Percentiles rank a stretch among this genome's conserved stretches.
Evolutionary conservation across 192 early-diverging fungal genomes (phyloP).

Genomic region (Podila verticillata): DNA sequence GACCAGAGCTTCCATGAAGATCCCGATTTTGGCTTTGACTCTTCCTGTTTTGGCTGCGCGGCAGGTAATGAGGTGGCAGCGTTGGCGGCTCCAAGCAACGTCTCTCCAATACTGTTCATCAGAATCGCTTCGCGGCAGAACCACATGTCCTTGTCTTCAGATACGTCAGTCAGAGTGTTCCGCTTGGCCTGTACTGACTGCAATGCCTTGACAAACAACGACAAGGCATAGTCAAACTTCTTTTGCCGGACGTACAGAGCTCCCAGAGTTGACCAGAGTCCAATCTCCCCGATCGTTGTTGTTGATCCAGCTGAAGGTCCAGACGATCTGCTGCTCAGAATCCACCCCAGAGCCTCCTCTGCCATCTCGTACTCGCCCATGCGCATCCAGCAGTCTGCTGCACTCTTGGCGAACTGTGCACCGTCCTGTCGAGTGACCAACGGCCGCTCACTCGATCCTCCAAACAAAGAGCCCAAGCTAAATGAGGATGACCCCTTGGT

Average conservation of each 20-base stretch:
- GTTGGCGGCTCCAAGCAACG: constrained; percentile 50
- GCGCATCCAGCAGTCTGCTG: constrained; percentile 48
- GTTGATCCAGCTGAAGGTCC: background rate
- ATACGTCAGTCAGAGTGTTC: background rate
- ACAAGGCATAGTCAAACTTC: constrained; percentile 56
- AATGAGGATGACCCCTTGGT: background rate
- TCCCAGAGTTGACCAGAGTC: constrained; percentile 49
- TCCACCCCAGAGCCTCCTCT: constrained; percentile 54
- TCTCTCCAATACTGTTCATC: constrained; percentile 62
- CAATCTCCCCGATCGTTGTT: constrained; percentile 25
- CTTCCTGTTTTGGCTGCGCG: background rate
- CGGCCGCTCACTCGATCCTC: constrained; percentile 1
- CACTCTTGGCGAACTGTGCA: constrained; percentile 15
- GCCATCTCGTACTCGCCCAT: constrained; percentile 35
- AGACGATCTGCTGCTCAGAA: constrained; percentile 25
- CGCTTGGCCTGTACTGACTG: constrained; percentile 48
- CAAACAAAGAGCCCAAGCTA: constrained; percentile 4
- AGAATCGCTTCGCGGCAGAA: constrained; percentile 62
- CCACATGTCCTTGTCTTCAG: constrained; percentile 22
- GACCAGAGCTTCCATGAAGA: constrained; percentile 49
- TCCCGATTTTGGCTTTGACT: background rate
- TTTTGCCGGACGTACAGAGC: constrained; percentile 61
- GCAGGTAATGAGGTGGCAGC: background rate
- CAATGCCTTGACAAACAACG: constrained; percentile 57
- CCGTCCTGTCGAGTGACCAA: constrained; percentile 34